These are phyloP conservation scores for Mycothermus thermophilus DNA, from an alignment of 495 filamentous ascomycete species.

Conservation along the genomic window DNA sequence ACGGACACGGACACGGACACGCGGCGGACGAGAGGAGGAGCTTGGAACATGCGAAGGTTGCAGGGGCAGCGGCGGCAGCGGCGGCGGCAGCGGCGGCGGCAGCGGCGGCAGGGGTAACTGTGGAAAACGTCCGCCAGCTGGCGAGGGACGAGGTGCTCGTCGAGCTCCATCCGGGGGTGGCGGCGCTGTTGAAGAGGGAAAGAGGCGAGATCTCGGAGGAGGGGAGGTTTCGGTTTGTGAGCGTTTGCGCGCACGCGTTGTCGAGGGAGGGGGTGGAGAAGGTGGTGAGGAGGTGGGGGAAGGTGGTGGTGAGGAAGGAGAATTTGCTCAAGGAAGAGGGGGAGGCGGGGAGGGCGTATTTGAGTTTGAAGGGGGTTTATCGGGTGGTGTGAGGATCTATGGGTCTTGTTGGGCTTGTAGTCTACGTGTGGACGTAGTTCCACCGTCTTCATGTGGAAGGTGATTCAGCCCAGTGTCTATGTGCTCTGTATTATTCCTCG, in stretches of 20 bases:
- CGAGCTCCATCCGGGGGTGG: conserved; percentile 8
- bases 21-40: too few species aligned
- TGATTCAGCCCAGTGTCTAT: too few species aligned
- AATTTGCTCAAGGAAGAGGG: background rate
- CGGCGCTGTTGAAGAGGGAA: conserved; percentile 5
- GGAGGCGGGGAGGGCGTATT: background rate
- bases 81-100: too few species aligned
- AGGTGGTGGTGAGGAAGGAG: conserved; percentile 7
- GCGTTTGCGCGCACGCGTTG: conserved; percentile 10
- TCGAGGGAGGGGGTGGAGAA: conserved; percentile 7
- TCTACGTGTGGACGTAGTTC: too few species aligned
- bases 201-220: conserved; percentile 3
- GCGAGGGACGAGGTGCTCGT: conserved; percentile 13
- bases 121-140: conserved; percentile 7
- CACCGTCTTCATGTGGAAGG: too few species aligned
- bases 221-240: conserved; percentile 5
- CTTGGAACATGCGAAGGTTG: too few species aligned
- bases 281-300: conserved; percentile 6
- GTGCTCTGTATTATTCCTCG: too few species aligned
- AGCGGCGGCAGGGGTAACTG: conserved; percentile 1
- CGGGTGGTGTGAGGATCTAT: conserved; percentile 3
- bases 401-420: too few species aligned
- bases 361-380: conserved; percentile 3
- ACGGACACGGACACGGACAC: too few species aligned
- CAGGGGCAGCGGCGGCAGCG: too few species aligned